phyloP scores from a whole-genome alignment of 1,284 basidiomycete species.

The Naganishia sp. region DNA sequence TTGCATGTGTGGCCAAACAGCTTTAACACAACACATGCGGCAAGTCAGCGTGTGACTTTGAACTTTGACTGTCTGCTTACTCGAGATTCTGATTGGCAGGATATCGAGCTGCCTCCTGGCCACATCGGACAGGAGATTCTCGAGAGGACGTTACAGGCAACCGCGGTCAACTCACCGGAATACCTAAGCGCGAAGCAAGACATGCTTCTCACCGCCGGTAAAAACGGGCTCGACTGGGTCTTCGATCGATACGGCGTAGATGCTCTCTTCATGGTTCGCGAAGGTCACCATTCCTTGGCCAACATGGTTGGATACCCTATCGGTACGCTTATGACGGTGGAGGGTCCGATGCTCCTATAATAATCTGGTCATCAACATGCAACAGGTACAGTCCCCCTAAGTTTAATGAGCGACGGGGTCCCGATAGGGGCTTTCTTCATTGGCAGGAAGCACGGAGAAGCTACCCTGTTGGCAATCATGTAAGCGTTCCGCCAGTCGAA shows the following conservation, averaged over 20 bases:
- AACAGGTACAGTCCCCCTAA: slow-evolving; percentile 19
- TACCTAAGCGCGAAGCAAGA: slow-evolving; percentile 31
- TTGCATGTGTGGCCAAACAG: background rate
- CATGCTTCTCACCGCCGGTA: slow-evolving; percentile 32
- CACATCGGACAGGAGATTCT: slow-evolving; percentile 34
- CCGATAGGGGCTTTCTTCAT: slow-evolving; percentile 30
- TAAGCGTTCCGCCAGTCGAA: background rate
- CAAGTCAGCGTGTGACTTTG: background rate
- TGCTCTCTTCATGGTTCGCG: slow-evolving; percentile 32
- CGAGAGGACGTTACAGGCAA: slow-evolving; percentile 28
- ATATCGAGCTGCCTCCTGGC: slow-evolving; percentile 34
- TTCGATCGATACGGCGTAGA: slow-evolving; percentile 33
- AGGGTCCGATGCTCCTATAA: background rate
- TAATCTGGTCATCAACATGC: background rate
- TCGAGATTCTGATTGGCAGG: background rate
- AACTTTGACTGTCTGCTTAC: no score
- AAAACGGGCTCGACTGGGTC: slow-evolving; percentile 32
- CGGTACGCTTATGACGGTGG: slow-evolving; percentile 11
- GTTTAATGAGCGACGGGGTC: slow-evolving; percentile 25
- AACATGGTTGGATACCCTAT: slow-evolving; percentile 36
- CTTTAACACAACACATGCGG: slow-evolving; percentile 25
- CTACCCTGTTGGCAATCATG: slow-evolving; percentile 27
- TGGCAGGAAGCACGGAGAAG: slow-evolving; percentile 24
- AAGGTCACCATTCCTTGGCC: slow-evolving; percentile 35
- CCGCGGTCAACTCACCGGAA: slow-evolving; percentile 26